Conservation (phyloP, 1,284 basidiomycete species). For the Amylostereum chailletii region DNA sequence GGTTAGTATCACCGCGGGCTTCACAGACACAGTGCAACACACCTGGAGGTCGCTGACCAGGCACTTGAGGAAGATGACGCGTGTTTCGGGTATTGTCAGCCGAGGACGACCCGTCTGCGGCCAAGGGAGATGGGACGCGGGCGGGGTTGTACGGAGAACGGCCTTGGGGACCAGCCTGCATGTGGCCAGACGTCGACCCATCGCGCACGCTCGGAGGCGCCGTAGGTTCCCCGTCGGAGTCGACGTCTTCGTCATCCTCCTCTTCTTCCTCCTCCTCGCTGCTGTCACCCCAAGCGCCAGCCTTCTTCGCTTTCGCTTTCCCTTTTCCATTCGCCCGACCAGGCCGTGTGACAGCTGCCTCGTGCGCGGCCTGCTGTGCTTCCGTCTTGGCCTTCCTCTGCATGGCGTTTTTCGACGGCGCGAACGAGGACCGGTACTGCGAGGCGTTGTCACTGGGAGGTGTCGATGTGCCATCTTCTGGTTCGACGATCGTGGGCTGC, state of each 20-base stretch:
- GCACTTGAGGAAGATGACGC: conserved; percentile 34
- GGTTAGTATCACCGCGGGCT: background rate
- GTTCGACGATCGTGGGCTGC: conserved; percentile 18
- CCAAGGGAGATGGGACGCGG: conserved; percentile 20
- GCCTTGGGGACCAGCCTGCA: conserved; percentile 16
- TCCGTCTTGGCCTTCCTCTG: conserved; percentile 78
- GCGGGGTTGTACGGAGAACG: conserved; percentile 18
- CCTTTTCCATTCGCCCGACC: conserved; percentile 59
- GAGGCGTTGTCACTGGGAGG: conserved; percentile 19
- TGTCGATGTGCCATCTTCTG: conserved; percentile 18
- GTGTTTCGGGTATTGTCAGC: conserved; percentile 21
- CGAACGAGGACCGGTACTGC: conserved; percentile 73
- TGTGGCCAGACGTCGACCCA: conserved; percentile 18
- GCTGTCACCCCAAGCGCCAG: conserved; percentile 65
- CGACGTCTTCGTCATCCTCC: conserved; percentile 64
- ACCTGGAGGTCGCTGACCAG: conserved; percentile 27
- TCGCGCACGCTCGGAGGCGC: conserved; percentile 23
- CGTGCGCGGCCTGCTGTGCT: conserved; percentile 71
- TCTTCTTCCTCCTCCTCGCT: conserved; percentile 77
- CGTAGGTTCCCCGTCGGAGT: conserved; percentile 48
- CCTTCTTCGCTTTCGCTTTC: conserved; percentile 32
- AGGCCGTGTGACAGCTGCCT: conserved; percentile 65
- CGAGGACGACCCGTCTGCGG: conserved; percentile 17
- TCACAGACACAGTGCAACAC: conserved; percentile 6
- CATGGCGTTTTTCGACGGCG: conserved; percentile 70